A percentile compares a stretch with the other conserved stretches of the same genome.
These are phyloP conservation scores for Hygrophoropsis aurantiaca DNA, from an alignment of 768 basidiomycete genomes.

Conservation along the genomic window DNA sequence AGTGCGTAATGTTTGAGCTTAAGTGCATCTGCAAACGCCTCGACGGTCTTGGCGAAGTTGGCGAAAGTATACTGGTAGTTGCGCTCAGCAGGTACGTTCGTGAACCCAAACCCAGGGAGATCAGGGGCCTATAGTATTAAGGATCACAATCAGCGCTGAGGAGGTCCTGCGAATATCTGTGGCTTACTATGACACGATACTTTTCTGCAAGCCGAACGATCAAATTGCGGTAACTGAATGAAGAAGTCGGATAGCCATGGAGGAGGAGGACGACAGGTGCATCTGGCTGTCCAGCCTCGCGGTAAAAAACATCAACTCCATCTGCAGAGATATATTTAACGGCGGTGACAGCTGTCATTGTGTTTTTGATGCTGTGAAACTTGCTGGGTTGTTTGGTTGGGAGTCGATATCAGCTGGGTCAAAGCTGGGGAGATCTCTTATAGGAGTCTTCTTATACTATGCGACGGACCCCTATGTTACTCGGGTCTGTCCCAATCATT, in stretches of 20 bases:
- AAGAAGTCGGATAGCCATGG: conserved; percentile 51
- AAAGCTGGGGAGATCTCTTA: too few species aligned
- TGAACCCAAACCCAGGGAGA: conserved; percentile 52
- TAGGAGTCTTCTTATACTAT: too few species aligned
- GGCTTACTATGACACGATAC: conserved; percentile 40
- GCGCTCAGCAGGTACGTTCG: conserved; percentile 36
- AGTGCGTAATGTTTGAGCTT: conserved; percentile 38
- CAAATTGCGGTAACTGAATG: conserved; percentile 48
- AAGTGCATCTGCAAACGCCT: conserved; percentile 40
- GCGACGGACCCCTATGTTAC: too few species aligned
- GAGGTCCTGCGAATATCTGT: not conserved
- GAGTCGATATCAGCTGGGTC: too few species aligned
- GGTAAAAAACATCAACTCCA: conserved; percentile 44
- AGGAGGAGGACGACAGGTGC: conserved; percentile 41
- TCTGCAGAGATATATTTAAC: conserved; percentile 28
- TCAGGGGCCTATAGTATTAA: conserved; percentile 40
- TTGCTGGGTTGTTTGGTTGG: too few species aligned
- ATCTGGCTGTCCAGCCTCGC: conserved; percentile 34
- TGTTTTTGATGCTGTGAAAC: too few species aligned
- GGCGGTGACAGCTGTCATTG: conserved; percentile 7
- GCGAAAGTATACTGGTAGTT: conserved; percentile 43
- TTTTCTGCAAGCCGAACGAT: conserved; percentile 39
- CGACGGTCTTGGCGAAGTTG: conserved; percentile 37
- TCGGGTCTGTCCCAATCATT: too few species aligned
- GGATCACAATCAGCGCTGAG: not conserved